Base-by-base conservation (phyloP, 768 basidiomycete genomes). In the Pleurotus platypus region DNA sequence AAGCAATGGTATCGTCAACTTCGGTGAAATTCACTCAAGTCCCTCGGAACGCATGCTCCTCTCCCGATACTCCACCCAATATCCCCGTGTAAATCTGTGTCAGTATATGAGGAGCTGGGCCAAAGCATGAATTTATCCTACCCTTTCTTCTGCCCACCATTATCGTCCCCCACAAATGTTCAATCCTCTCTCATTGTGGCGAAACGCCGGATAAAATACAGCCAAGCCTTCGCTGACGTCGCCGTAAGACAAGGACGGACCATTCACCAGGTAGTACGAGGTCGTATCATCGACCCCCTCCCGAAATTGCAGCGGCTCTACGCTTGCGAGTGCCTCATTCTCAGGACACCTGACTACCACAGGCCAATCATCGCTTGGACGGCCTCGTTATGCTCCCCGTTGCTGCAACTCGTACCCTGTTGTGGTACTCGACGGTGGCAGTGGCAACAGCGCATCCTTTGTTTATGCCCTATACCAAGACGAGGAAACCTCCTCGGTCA, bases 221-320 rank as follows among this genome's bases (percentile, higher is more conserved):
- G 51, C 51, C 18, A 54, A 54, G 42, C 16, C 51, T n/a, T 54
- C 51, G 50, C 50, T 26, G 5, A 26, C 24, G 24, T 26, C 24
- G 42, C 26, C 16, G 22, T 42, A 20, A 42, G 22, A 30, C 51
- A 39, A 18, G 12, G 12, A n/a, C 15, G 30, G 30, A 35, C 2
- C 8, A 35, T 11, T 11, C 11, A 35, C 30, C 11, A 35, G 9
- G 30, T 9, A 2, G 30, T 35, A 24, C n/a, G 26, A 24, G 37
- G 6, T 30, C 13, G n/a, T 12, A 15, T 30, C 30, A n/a, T 12
- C 20, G 16, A n/a, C 49, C 20, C 50, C 38, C 16, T 54, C 22
- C 51, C 51, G 51, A 54, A 4, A 54, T 54, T 54, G 51, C 38
- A 54, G 51, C 51, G 51, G 5, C n/a, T 26, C 18, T 39, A 6